Conservation (phyloP, 352 stramenopile genomes). For the Globisporangium cederbergense region DNA sequence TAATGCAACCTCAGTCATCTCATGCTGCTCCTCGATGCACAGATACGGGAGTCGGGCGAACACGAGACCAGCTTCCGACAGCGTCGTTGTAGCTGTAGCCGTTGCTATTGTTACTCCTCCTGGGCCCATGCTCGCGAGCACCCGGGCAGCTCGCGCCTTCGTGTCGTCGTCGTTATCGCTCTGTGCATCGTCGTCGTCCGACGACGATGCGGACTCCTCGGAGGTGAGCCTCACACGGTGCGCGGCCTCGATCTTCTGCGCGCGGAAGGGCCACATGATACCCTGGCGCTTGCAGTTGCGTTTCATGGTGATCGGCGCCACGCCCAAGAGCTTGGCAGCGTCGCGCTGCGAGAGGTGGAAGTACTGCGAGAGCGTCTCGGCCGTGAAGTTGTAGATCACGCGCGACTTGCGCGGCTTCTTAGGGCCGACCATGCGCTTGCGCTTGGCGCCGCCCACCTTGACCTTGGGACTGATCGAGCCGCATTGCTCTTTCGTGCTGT, state of each 20-base stretch:
- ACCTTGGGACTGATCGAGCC: constrained; percentile 6
- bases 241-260: constrained; percentile 15
- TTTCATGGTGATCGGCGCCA: constrained; percentile 58
- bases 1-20: neutral
- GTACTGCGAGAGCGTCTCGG: constrained; percentile 40
- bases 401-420: constrained; percentile 32
- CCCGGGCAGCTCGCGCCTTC: neutral
- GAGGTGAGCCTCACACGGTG: neutral
- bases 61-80: constrained; percentile 1
- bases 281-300: constrained; percentile 54
- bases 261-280: constrained; percentile 58
- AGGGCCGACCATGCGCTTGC: neutral
- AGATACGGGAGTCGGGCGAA: constrained; percentile 8
- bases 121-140: neutral
- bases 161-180: neutral
- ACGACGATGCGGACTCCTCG: neutral
- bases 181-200: neutral
- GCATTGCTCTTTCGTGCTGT: neutral
- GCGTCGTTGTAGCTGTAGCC: neutral
- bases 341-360: constrained; percentile 51
- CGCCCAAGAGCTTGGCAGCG: constrained; percentile 44
- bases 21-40: neutral
- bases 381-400: constrained; percentile 49
- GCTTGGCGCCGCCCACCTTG: neutral
- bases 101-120: neutral